Conservation (phyloP, 2,329 filamentous ascomycete genomes). For the Emergomyces pasteurianus region DNA sequence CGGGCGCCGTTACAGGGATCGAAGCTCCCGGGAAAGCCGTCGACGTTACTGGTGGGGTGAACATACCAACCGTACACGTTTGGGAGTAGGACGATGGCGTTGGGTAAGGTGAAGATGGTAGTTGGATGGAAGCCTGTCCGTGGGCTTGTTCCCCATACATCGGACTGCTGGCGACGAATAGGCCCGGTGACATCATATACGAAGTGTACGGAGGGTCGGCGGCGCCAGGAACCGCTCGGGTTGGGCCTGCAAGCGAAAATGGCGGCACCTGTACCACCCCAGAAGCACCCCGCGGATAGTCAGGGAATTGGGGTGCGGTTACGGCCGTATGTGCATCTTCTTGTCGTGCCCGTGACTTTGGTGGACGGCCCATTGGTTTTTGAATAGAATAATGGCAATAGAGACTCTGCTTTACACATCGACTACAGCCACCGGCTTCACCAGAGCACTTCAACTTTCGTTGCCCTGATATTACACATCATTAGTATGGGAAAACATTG, state of each 20-base stretch:
- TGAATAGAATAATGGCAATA: conserved; percentile 35
- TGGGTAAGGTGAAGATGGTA: not conserved
- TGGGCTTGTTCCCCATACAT: conserved; percentile 5
- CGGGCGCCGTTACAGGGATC: not conserved
- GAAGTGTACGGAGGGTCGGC: conserved; percentile 19
- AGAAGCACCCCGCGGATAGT: not conserved
- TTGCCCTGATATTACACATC: conserved; percentile 26
- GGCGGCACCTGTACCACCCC: not conserved
- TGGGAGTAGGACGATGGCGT: conserved; percentile 7
- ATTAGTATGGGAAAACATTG: not conserved
- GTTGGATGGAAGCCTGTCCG: not conserved
- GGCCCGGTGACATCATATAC: conserved; percentile 8
- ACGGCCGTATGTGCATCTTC: conserved; percentile 10
- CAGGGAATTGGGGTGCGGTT: not conserved
- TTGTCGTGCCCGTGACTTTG: conserved; percentile 27
- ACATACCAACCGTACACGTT: conserved; percentile 2
- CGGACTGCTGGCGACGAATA: conserved; percentile 8
- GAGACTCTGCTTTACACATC: conserved; percentile 32
- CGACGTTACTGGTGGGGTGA: conserved; percentile 1
- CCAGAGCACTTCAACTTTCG: conserved; percentile 39
- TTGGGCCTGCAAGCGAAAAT: conserved; percentile 8
- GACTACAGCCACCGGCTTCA: conserved; percentile 30
- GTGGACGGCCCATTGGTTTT: conserved; percentile 38
- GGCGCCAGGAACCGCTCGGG: conserved; percentile 14
- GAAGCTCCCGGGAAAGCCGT: not conserved